A percentile compares a stretch with the other conserved stretches of the same genome.
Conservation (phyloP, 495 filamentous ascomycete genomes). For the Penicillium daleae region DNA sequence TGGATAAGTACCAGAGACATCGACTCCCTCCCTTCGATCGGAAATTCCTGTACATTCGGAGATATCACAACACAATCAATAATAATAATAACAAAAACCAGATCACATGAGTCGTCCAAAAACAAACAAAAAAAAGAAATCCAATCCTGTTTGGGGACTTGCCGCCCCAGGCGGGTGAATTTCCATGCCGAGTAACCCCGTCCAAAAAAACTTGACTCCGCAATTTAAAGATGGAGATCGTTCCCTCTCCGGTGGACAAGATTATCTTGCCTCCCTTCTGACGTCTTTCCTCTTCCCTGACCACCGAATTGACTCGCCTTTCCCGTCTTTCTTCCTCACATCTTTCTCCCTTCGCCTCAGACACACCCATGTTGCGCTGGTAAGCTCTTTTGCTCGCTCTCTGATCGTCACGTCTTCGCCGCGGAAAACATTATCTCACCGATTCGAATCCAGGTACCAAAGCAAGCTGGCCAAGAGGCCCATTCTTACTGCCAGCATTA, state of each 20-base stretch:
- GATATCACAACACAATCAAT: background rate
- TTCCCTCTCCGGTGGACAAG: conserved; percentile 4
- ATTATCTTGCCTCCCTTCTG: background rate
- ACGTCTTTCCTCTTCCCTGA: conserved; percentile 5
- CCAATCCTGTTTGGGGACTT: conserved; percentile 6
- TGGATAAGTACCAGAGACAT: background rate
- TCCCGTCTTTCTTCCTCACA: conserved; percentile 7
- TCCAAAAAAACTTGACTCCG: conserved; percentile 26
- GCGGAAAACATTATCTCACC: conserved; percentile 15
- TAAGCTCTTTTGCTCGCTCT: conserved; percentile 22
- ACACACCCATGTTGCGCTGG: conserved; percentile 49
- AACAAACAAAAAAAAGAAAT: background rate
- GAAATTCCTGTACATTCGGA: background rate
- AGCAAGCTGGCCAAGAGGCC: conserved; percentile 77
- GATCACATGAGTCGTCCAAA: background rate
- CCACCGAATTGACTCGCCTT: background rate
- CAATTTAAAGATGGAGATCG: conserved; percentile 33
- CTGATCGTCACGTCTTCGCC: background rate
- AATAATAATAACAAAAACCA: background rate
- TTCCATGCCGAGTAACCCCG: conserved; percentile 23
- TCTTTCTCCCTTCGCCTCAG: background rate
- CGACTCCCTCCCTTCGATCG: background rate
- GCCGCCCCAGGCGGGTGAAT: conserved; percentile 25
- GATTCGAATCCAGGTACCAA: conserved; percentile 72
- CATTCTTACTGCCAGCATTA: conserved; percentile 85